phyloP scores from a whole-genome alignment of 2,329 filamentous ascomycete species.

The Fusarium sp. region DNA sequence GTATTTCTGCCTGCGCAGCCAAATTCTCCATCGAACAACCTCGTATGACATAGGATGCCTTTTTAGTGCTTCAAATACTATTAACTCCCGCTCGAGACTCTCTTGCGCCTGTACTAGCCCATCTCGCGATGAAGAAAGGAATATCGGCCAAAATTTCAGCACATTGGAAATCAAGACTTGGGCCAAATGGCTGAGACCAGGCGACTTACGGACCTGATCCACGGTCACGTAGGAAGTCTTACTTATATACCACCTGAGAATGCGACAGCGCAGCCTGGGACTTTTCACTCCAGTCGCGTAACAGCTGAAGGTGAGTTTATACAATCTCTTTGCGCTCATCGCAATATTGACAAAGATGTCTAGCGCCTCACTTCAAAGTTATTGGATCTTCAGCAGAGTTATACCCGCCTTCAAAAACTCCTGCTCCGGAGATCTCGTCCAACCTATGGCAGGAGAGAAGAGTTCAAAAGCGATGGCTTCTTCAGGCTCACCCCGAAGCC shows the following conservation, averaged over 20 bases:
- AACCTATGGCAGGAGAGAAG: conserved; percentile 48
- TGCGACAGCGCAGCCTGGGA: conserved; percentile 42
- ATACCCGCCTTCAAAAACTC: conserved; percentile 49
- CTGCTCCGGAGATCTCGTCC: conserved; percentile 40
- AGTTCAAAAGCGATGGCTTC: conserved; percentile 62
- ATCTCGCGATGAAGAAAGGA: conserved; percentile 51
- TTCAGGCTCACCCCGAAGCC: conserved; percentile 63
- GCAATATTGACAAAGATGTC: not conserved
- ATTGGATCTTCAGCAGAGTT: conserved; percentile 50
- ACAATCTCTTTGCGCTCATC: conserved; percentile 1
- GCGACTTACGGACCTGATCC: conserved; percentile 48
- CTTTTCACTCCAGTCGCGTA: conserved; percentile 49
- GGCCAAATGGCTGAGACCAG: conserved; percentile 54
- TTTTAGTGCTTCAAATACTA: conserved; percentile 22
- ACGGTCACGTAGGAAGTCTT: conserved; percentile 51
- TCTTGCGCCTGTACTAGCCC: conserved; percentile 32
- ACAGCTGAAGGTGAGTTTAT: conserved; percentile 44
- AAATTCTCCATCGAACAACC: not conserved
- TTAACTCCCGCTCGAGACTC: conserved; percentile 37
- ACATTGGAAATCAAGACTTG: conserved; percentile 48
- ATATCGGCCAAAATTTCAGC: conserved; percentile 40
- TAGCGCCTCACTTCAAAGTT: conserved; percentile 50
- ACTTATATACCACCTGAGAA: conserved; percentile 47
- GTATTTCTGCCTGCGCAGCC: not conserved
- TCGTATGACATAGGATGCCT: conserved; percentile 29